Evolutionary conservation across 2,329 filamentous ascomycete genomes (phyloP).

Genomic region (Raffaelea albimanens): DNA sequence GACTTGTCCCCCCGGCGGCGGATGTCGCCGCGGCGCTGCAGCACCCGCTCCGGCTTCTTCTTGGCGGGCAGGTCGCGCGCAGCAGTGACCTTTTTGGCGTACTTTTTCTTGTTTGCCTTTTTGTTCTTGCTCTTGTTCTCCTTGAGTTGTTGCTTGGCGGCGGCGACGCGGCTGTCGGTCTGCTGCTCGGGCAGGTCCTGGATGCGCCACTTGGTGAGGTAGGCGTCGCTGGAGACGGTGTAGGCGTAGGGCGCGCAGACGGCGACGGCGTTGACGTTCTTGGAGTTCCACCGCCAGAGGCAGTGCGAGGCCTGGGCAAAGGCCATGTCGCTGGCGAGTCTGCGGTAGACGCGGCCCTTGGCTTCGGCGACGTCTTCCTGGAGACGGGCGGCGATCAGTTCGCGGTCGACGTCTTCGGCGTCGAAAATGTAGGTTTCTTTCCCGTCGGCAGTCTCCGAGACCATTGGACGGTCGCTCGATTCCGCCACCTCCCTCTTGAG

Average conservation of each 20-base stretch:
- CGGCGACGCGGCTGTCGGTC: too few species aligned
- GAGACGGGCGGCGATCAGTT: slow-evolving; percentile 81
- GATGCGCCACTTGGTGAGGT: slow-evolving; percentile 82
- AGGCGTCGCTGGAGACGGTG: slow-evolving; percentile 77
- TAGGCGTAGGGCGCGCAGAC: slow-evolving; percentile 74
- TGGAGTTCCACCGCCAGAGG: slow-evolving; percentile 70
- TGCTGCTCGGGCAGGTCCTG: slow-evolving; percentile 57
- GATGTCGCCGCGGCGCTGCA: slow-evolving; percentile 52
- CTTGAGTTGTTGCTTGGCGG: slow-evolving; percentile 42
- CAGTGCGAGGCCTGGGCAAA: slow-evolving; percentile 59
- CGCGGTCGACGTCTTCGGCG: slow-evolving; percentile 84
- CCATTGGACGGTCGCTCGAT: slow-evolving; percentile 26
- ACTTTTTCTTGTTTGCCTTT: slow-evolving; percentile 17
- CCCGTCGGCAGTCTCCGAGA: not conserved
- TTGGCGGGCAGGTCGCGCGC: too few species aligned
- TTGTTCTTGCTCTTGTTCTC: slow-evolving; percentile 43
- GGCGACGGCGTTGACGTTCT: slow-evolving; percentile 70
- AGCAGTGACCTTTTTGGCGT: not conserved
- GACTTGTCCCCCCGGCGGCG: slow-evolving; percentile 51
- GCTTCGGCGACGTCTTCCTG: slow-evolving; percentile 87
- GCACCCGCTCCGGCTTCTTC: slow-evolving; percentile 53
- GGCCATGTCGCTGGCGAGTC: slow-evolving; percentile 64
- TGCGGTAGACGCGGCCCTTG: slow-evolving; percentile 81
- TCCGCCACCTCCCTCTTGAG: slow-evolving; percentile 62
- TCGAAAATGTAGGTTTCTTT: slow-evolving; percentile 61